A percentile compares a stretch with the other conserved stretches of the same genome.
These are phyloP conservation scores for Chaetothyriales sp. DNA, from an alignment of 2,329 filamentous ascomycete genomes.

Conservation along the genomic window DNA sequence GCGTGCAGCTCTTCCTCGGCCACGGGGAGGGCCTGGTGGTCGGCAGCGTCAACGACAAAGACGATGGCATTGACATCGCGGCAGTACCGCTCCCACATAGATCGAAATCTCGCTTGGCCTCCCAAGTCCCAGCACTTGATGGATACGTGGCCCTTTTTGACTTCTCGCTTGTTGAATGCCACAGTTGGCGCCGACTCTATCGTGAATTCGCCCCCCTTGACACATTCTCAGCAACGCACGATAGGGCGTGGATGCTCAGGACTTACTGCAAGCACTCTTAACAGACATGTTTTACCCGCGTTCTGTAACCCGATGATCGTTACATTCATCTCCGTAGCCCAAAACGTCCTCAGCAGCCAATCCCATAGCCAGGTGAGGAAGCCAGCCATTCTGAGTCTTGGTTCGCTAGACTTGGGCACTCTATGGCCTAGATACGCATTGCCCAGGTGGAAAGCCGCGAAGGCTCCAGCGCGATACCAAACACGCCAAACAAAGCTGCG, in stretches of 20 bases:
- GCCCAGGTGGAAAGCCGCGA: neutral
- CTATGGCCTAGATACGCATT: neutral
- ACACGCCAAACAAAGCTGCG: neutral
- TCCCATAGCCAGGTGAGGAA: conserved; percentile 93
- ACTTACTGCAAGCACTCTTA: conserved; percentile 88
- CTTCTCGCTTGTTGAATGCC: conserved; percentile 97
- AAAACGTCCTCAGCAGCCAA: conserved; percentile 95
- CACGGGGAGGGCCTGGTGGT: conserved; percentile 61
- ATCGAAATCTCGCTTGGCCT: conserved; percentile 87
- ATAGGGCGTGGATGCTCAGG: neutral
- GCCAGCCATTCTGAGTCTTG: conserved; percentile 56
- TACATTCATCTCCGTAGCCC: conserved; percentile 99
- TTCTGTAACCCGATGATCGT: conserved; percentile 98
- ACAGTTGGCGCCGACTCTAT: conserved; percentile 98
- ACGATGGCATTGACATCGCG: conserved; percentile 94
- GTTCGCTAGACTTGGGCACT: neutral
- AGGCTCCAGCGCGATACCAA: neutral
- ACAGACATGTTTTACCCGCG: conserved; percentile 88
- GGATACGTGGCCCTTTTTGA: conserved; percentile 95
- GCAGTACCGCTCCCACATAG: conserved; percentile 99
- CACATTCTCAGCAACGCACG: neutral
- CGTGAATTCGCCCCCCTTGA: conserved; percentile 91
- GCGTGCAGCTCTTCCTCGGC: conserved; percentile 87
- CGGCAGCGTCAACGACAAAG: conserved; percentile 96
- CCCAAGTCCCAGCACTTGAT: conserved; percentile 98